Base-by-base conservation (phyloP, 2,329 filamentous ascomycete species). In the Fusarium albidum region DNA sequence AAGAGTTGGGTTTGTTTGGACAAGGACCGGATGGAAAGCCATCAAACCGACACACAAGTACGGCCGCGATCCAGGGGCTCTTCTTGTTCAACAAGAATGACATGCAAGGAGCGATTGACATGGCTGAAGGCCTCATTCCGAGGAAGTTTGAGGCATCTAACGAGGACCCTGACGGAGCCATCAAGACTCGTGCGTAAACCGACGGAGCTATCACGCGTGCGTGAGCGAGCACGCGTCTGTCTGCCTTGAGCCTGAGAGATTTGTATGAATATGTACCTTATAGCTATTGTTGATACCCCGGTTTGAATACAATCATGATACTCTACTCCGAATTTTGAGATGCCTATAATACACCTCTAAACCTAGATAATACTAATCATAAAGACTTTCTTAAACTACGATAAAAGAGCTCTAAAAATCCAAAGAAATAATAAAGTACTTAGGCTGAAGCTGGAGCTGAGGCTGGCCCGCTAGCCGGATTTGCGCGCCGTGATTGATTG, bases 11-110 rank as follows among this genome's bases (percentile, higher is more conserved):
- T 1, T 73, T 97, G 21, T 84, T 96, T 46, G 82, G 85, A 14
- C 79, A 83, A 44, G 79, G 77, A 17, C 68, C 77, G 21, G 81
- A 81, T 15, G 74, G 75, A 4, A 76, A 77, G 49, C 70, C 76
- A 3, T 79, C 75, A 5, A 73, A 76, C 33, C 78, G 79, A 39
- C 77, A 77, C 52, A 90, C 92, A 13, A 98, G 93, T 71, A 93
- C 94, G 5, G 95, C 95, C 25, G 92, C 92, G 17, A 86, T 99
- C 26, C 95, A 99, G 74, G 95, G 95, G 0, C 75, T 99, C 37
- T 99, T 99, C 73, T 73, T 98, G 71, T 96, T 96, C 72, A 96
- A 98, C 75, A 99, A 99, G 77, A 90, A 88, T 59, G 84, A 96
- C 65, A 90, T 93, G 79, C 82, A 92, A 62, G 92, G 94, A 3